Percentiles rank a stretch among this genome's conserved stretches.
These are phyloP conservation scores for Pisolithus microcarpus DNA, from an alignment of 768 basidiomycete species.

Conservation along the genomic window DNA sequence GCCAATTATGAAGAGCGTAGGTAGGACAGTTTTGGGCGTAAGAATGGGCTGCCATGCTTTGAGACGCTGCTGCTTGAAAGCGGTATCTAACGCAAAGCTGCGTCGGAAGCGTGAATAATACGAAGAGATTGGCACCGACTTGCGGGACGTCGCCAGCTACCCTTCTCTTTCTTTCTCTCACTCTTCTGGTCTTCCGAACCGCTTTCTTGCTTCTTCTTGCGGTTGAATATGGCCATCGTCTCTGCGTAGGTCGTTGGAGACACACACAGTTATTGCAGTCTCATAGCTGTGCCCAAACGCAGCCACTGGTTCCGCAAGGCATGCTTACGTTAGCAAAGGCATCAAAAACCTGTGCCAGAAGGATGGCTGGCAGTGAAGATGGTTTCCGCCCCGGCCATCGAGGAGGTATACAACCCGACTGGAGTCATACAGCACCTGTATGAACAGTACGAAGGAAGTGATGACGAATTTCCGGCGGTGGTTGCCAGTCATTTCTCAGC, in stretches of 20 bases:
- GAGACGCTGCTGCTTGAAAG: slow-evolving; percentile 98
- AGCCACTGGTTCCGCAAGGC: background rate
- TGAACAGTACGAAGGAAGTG: slow-evolving; percentile 17
- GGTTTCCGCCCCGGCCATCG: slow-evolving; percentile 44
- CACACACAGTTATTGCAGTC: background rate
- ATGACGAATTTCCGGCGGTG: slow-evolving; percentile 30
- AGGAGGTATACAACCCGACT: slow-evolving; percentile 45
- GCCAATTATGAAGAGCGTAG: slow-evolving; percentile 91
- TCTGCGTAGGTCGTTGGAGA: slow-evolving; percentile 1
- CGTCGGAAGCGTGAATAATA: slow-evolving; percentile 7
- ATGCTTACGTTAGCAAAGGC: background rate
- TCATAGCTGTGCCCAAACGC: background rate
- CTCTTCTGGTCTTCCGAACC: slow-evolving; percentile 33
- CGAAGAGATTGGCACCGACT: slow-evolving; percentile 42
- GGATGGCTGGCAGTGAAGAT: slow-evolving; percentile 26
- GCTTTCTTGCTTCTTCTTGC: slow-evolving; percentile 36
- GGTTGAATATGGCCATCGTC: slow-evolving; percentile 52
- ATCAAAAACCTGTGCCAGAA: background rate
- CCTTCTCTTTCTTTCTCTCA: slow-evolving; percentile 74
- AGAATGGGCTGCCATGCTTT: slow-evolving; percentile 99
- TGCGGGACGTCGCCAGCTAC: slow-evolving; percentile 72
- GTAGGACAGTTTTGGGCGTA: slow-evolving; percentile 95
- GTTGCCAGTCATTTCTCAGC: slow-evolving; percentile 43
- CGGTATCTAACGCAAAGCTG: slow-evolving; percentile 62
- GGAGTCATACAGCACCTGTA: slow-evolving; percentile 45